phyloP scores from a whole-genome alignment of 768 basidiomycete species.

The Auriscalpium orientale region DNA sequence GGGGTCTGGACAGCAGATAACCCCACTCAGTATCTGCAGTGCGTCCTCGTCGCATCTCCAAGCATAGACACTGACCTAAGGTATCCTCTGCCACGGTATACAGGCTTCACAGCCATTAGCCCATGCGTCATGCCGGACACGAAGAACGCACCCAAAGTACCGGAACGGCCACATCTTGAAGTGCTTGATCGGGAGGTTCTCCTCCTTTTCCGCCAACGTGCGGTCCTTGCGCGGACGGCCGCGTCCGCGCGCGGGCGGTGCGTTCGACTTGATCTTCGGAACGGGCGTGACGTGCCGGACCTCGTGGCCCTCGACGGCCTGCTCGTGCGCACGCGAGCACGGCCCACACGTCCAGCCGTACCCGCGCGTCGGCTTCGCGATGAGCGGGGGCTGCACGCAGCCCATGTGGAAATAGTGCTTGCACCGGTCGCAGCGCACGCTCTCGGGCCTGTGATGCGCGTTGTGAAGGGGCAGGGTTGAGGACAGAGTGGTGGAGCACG shows the following conservation, averaged over 20 bases:
- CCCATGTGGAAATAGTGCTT: constrained; percentile 92
- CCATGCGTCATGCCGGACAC: neutral
- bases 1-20: constrained; percentile 49
- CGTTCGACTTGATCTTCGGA: constrained; percentile 58
- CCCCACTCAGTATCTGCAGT: constrained; percentile 2
- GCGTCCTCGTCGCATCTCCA: neutral
- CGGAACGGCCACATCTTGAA: constrained; percentile 92
- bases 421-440: constrained; percentile 87
- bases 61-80: constrained; percentile 47
- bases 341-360: constrained; percentile 98
- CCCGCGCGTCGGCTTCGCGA: constrained; percentile 87
- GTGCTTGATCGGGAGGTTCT: constrained; percentile 71
- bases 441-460: constrained; percentile 52
- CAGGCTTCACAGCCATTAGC: constrained; percentile 41
- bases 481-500: constrained; percentile 21
- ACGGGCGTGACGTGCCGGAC: constrained; percentile 42
- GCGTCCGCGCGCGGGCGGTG: constrained; percentile 62
- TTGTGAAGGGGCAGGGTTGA: constrained; percentile 10
- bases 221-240: constrained; percentile 76
- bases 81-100: constrained; percentile 92
- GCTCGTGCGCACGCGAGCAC: constrained; percentile 81
- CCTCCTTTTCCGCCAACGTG: constrained; percentile 65
- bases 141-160: constrained; percentile 79
- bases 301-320: constrained; percentile 73
- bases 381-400: constrained; percentile 87